Percentiles rank a stretch among this genome's conserved stretches.
Evolutionary conservation across 2,329 filamentous ascomycete species (phyloP).

Genomic region (Ilyonectria robusta): DNA sequence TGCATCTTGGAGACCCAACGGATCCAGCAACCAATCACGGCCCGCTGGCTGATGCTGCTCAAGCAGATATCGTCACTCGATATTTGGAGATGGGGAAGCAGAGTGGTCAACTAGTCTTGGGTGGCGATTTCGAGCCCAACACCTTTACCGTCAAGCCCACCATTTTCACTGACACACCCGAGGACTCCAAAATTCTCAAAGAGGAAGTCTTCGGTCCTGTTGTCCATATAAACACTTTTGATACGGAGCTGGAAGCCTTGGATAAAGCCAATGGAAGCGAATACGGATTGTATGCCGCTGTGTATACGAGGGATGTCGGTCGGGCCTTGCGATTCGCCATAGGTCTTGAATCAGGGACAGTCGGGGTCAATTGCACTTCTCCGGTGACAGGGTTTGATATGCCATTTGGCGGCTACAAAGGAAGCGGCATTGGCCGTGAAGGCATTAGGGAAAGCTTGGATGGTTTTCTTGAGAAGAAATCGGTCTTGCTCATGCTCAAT

Average conservation of each 20-base stretch:
- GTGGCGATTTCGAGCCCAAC: too few species aligned
- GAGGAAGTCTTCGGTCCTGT: not conserved
- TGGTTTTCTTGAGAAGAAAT: not conserved
- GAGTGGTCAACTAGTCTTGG: not conserved
- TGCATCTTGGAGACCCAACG: not conserved
- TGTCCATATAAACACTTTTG: not conserved
- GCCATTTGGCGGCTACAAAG: conserved; percentile 5
- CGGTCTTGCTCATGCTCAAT: not conserved
- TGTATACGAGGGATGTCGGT: not conserved
- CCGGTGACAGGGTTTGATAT: conserved; percentile 1
- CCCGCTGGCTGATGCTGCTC: not conserved
- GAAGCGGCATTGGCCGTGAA: not conserved
- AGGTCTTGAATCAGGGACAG: conserved; percentile 1
- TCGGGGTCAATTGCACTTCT: not conserved
- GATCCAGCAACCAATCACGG: not conserved
- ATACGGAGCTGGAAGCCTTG: not conserved
- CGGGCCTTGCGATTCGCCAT: conserved; percentile 1
- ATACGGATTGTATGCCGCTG: not conserved
- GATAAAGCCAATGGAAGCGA: not conserved
- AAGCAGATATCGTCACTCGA: not conserved
- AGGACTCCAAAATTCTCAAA: not conserved
- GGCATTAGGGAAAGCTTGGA: not conserved
- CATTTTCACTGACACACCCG: not conserved
- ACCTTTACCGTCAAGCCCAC: not conserved
- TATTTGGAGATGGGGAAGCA: not conserved